Percentiles rank a stretch among this genome's conserved stretches.
These are phyloP conservation scores for Leonotis leonurus DNA, from an alignment of 257 asterid species.

Conservation along the genomic window DNA sequence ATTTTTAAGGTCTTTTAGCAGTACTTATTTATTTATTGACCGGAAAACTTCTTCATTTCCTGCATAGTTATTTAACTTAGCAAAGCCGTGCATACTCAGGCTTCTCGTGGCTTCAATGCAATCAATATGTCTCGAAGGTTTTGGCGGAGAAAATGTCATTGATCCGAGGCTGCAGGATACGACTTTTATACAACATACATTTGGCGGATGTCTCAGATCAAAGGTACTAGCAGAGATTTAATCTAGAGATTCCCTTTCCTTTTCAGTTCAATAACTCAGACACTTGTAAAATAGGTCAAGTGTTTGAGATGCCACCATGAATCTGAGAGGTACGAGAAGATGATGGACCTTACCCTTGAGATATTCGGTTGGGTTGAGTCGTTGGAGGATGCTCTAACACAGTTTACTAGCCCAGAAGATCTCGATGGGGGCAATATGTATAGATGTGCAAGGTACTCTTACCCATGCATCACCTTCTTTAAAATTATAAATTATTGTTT, in stretches of 20 bases:
- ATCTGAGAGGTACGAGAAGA: slow-evolving; percentile 63
- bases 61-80: too few relatives aligned
- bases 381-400: slow-evolving; percentile 73
- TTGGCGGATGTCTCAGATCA: slow-evolving; percentile 80
- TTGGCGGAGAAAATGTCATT: slow-evolving; percentile 64
- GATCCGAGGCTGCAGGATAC: slow-evolving; percentile 78
- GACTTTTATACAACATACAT: slow-evolving; percentile 68
- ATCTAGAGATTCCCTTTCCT: neutral
- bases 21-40: too few relatives aligned
- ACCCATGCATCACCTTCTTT: neutral
- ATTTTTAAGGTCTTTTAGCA: slow-evolving; percentile 63
- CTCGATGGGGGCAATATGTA: slow-evolving; percentile 92
- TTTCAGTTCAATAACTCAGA: slow-evolving; percentile 3
- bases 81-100: too few relatives aligned
- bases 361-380: slow-evolving; percentile 78
- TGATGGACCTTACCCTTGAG: slow-evolving; percentile 86
- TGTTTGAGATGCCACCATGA: slow-evolving; percentile 71
- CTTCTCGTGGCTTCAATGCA: slow-evolving; percentile 87
- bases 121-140: slow-evolving; percentile 69
- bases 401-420: slow-evolving; percentile 76
- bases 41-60: too few relatives aligned
- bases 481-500: neutral
- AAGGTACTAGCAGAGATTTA: slow-evolving; percentile 34
- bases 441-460: slow-evolving; percentile 65
- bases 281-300: slow-evolving; percentile 46